Conservation (phyloP, 257 asterid genomes). For the Capsicum chinense region DNA sequence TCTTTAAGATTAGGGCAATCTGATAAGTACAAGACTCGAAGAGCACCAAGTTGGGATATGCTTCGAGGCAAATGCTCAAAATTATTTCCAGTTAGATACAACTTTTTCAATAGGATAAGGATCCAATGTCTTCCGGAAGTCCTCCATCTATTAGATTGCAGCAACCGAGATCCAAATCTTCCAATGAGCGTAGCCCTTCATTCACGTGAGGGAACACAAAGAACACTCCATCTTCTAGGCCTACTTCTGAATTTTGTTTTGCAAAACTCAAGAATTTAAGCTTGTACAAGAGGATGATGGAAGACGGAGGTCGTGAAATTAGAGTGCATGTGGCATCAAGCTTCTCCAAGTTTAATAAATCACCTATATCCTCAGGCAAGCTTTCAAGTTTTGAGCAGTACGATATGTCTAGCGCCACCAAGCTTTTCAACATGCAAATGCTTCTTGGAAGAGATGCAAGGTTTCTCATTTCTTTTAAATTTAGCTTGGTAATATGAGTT, state of each 20-base stretch:
- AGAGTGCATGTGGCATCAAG: not conserved
- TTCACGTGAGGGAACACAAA: not conserved
- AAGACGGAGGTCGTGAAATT: not conserved
- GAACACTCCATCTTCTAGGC: not conserved
- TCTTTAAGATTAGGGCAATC: not conserved
- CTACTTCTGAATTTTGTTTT: not conserved
- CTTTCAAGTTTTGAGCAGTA: not conserved
- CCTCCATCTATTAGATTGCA: constrained; percentile 15
- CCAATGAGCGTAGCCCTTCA: not conserved
- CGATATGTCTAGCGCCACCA: not conserved
- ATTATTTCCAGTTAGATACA: not conserved
- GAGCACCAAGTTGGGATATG: not conserved
- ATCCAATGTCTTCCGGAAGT: not conserved
- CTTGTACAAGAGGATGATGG: not conserved
- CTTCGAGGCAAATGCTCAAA: not conserved
- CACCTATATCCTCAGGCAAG: not conserved
- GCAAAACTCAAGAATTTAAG: not conserved
- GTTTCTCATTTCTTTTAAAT: not conserved
- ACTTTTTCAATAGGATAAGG: not conserved
- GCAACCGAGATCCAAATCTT: not conserved
- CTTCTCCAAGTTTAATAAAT: not conserved
- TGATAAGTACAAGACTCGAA: not conserved
- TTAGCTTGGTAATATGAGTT: not conserved
- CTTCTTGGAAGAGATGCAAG: not conserved
- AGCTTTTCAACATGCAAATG: not conserved